Evolutionary conservation across 306 rosid species (phyloP).

Genomic region (Vigna mungo): DNA sequence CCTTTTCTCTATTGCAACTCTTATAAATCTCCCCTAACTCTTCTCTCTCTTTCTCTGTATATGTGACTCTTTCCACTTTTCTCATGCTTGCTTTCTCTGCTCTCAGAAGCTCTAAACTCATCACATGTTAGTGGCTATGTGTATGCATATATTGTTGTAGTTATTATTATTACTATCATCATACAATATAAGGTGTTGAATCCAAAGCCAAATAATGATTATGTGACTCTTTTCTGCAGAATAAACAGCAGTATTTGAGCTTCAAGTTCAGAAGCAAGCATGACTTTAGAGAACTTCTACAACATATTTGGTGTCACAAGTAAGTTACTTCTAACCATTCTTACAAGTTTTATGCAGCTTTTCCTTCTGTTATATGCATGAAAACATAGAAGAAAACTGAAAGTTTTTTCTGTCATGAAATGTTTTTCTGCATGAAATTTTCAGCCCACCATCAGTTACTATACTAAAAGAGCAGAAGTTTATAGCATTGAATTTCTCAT

Average conservation of each 20-base stretch:
- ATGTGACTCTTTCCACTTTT: not conserved
- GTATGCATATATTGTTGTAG: not conserved
- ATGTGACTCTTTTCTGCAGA: slow-evolving; percentile 39
- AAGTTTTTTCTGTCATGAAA: no score
- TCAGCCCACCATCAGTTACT: no score
- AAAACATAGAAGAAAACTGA: not conserved
- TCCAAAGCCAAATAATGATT: not conserved
- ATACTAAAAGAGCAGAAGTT: no score
- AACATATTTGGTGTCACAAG: slow-evolving; percentile 43
- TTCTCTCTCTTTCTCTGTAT: slow-evolving; percentile 19
- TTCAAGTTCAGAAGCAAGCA: slow-evolving; percentile 47
- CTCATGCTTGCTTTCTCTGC: not conserved
- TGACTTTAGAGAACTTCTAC: slow-evolving; percentile 54
- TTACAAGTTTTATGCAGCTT: not conserved
- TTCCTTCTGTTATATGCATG: not conserved
- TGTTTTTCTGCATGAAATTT: no score
- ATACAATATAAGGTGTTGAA: not conserved
- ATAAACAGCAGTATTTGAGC: slow-evolving; percentile 40
- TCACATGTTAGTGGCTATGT: slow-evolving; percentile 25
- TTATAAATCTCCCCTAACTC: not conserved
- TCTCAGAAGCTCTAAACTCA: not conserved
- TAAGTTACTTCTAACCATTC: slow-evolving; percentile 44
- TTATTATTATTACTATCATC: not conserved
- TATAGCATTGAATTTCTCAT: no score
- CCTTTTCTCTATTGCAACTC: not conserved